phyloP scores from a whole-genome alignment of 1,284 basidiomycete species.

The Paramarasmius palmivorus region DNA sequence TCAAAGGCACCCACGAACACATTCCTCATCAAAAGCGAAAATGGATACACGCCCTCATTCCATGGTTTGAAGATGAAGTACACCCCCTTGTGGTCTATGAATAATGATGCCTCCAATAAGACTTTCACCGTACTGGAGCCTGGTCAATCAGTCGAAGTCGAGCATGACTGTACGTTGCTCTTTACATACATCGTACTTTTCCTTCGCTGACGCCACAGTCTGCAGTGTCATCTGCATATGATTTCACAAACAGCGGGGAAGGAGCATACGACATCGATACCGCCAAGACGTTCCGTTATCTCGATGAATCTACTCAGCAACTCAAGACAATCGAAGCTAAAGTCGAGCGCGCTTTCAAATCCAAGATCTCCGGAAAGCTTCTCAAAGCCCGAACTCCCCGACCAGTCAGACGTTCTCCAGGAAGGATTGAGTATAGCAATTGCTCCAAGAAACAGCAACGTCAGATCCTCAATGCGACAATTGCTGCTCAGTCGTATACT shows the following conservation, averaged over 20 bases:
- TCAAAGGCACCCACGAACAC: constrained; percentile 36
- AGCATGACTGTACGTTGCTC: constrained; percentile 36
- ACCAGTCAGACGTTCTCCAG: too few relatives aligned
- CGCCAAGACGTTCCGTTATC: constrained; percentile 39
- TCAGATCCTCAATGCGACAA: constrained; percentile 29
- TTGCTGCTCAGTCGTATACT: constrained; percentile 37
- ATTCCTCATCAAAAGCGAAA: constrained; percentile 34
- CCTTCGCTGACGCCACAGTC: neutral
- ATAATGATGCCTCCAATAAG: too few relatives aligned
- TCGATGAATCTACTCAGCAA: constrained; percentile 29
- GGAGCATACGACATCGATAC: constrained; percentile 40
- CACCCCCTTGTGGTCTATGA: neutral
- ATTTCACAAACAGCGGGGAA: constrained; percentile 40
- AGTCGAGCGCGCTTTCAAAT: constrained; percentile 27
- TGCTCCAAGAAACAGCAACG: constrained; percentile 28
- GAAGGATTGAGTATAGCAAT: too few relatives aligned
- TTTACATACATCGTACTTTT: neutral
- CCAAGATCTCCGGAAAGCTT: constrained; percentile 32
- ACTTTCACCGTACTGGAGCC: constrained; percentile 39
- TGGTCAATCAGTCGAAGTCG: constrained; percentile 34
- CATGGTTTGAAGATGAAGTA: constrained; percentile 35
- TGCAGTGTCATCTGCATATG: constrained; percentile 44
- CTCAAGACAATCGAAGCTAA: constrained; percentile 31
- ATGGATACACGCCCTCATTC: constrained; percentile 34
- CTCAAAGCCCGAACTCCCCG: constrained; percentile 21